phyloP scores from a whole-genome alignment of 2,329 filamentous ascomycete genomes.

The Sporothrix schenckii region DNA sequence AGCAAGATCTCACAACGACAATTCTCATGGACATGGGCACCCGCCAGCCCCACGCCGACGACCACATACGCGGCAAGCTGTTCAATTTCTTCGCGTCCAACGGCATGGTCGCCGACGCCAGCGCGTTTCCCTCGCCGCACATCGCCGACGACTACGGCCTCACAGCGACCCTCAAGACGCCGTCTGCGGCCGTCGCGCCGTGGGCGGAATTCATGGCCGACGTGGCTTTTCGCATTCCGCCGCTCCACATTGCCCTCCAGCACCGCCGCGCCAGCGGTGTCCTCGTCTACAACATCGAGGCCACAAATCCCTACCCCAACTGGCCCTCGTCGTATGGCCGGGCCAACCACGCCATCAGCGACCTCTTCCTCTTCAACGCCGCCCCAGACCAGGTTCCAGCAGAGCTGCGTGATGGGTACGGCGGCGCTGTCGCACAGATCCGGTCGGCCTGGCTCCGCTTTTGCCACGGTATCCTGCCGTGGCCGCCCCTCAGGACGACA shows the following conservation, averaged over 20 bases:
- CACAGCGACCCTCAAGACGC: neutral
- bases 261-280: neutral
- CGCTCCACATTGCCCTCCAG: neutral
- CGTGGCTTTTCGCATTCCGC: neutral
- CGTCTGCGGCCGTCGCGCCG: neutral
- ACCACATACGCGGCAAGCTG: no score
- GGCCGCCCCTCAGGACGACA: neutral
- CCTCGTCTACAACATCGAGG: constrained; percentile 4
- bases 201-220: neutral
- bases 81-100: neutral
- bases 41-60: no score
- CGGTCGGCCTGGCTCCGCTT: neutral
- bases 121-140: neutral
- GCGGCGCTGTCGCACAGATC: neutral
- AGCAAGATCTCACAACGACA: no score
- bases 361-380: neutral
- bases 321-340: neutral
- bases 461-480: neutral
- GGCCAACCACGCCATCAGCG: constrained; percentile 5
- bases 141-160: neutral
- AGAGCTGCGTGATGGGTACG: neutral
- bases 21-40: no score
- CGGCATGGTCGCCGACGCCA: neutral
- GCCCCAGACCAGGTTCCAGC: neutral
- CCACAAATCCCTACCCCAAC: neutral